Percentiles rank a stretch among this genome's conserved stretches.
Conservation (phyloP, 257 asterid genomes). For the Capsicum pubescens region DNA sequence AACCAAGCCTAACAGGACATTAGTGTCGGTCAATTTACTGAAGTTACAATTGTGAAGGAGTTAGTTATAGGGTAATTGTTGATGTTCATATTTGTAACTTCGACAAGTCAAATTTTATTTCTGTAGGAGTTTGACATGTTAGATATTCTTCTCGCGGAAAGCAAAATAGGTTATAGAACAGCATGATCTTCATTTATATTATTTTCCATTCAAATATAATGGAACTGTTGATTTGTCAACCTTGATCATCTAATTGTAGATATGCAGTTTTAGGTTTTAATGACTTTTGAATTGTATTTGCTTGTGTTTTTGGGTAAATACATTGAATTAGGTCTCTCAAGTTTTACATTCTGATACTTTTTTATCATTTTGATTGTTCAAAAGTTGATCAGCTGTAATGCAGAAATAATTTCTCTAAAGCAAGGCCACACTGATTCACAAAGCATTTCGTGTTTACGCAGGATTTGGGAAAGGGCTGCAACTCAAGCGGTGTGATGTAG, state of each 20-base stretch:
- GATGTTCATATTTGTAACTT: background rate
- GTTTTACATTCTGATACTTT: background rate
- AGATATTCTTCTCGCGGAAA: background rate
- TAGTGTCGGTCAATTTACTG: background rate
- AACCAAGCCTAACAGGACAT: background rate
- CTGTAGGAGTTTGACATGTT: background rate
- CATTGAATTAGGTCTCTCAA: background rate
- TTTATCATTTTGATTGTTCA: background rate
- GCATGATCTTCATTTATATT: background rate
- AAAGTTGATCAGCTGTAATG: background rate
- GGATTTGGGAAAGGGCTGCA: too few relatives aligned
- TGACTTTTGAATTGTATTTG: background rate
- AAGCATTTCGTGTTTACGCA: too few relatives aligned
- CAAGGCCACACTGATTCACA: too few relatives aligned
- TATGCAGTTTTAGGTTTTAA: background rate
- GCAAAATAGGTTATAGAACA: constrained; percentile 9
- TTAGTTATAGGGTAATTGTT: background rate
- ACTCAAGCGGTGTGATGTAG: too few relatives aligned
- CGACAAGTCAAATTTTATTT: background rate
- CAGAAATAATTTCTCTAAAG: background rate
- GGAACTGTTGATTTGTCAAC: background rate
- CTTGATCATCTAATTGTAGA: background rate
- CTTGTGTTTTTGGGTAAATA: background rate
- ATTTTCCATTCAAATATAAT: background rate
- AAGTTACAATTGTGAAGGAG: background rate